Base-by-base conservation (phyloP, 495 filamentous ascomycete species). In the Xanthoparmelia taractica region DNA sequence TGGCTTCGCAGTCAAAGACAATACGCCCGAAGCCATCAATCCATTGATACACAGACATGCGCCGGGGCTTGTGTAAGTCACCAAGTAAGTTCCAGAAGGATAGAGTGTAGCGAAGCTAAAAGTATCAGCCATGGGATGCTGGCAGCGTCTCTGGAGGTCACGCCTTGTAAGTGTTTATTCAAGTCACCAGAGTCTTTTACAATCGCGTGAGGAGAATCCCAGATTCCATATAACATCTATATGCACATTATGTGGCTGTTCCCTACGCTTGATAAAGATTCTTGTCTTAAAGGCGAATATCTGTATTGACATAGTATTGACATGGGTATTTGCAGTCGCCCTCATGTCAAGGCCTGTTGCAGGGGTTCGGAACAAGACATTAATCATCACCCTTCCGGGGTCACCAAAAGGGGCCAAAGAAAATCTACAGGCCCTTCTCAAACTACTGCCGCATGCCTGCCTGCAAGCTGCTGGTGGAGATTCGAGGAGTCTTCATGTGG, bases 351-450 rank as follows among this genome's bases (percentile, higher is more conserved):
- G 94, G 61, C 92, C 94, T 18, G 89, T 96, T 58, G 95, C 95
- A 57, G 94, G 94, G 13, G 87, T 95, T 15, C 82, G 94, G 37
- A 85, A 92, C 65, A 86, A 85, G 65, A 86, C 91, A 8, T 74
- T 99, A 58, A 91, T 99, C 52, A 76, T 97, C 56, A 97, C 94
- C 0, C 79, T 99, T 45, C 94, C 94, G 0, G 94, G 94, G 31
- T 97, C 94, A 4, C 95, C 95, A 2, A 97, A 96, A 77, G 94
- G 92, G n/a, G 94, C 94, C 4, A 87, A 84, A 69, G 94, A 99
- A 76, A 99, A 97, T 70, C 83, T 99, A n/a, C 83, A 89, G 69
- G 85, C 91, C 4, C 77, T 97, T n/a, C 74, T 99, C 47, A 95
- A 89, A 69, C 85, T 91, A 54, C 78, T 99, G 3, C 92, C 94